Base-by-base conservation (phyloP, 352 stramenopile genomes). In the Salisapilia sapeloensis region DNA sequence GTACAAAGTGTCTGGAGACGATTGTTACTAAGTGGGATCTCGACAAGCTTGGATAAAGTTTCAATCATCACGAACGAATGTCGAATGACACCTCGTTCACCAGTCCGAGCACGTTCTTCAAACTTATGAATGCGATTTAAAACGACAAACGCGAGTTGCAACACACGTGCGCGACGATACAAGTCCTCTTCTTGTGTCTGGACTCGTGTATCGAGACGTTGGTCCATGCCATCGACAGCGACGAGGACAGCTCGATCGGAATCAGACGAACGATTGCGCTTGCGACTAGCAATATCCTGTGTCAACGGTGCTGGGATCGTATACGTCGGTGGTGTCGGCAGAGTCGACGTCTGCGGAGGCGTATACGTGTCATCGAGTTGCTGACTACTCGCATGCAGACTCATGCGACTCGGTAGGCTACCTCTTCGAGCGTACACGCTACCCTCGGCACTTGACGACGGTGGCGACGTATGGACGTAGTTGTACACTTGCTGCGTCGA, bases 191-290 rank as follows among this genome's bases (percentile, higher is more conserved):
- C 24, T 29, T 2, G 32, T 32, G 14, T 14, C 11, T 2, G 6
- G 26, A 24, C 18, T 18, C 13, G 17, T 7, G 4, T 13, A 1
- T 16, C 10, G 14, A 15, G 19, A 2, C 10, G 8, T 27, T n/a
- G 22, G 11, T 15, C 30, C 25, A 11, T 36, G 30, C 30, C 30
- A 23, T 25, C 30, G 12, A 13, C 30, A 36, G 23, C 30, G 32
- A 28, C 10, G 7, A 7, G 33, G 17, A n/a, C 8, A 20, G 30
- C 12, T 21, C 4, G 16, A 9, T 22, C 11, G 14, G 53, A 79
- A 50, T 83, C 66, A 2, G 53, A 62, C 24, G 66, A 83, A 24
- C 66, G 63, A 24, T 77, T 79, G 30, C 66, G 66, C 42, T 83
- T 83, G 30, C 66, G 66, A 35, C 71, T 72, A 14, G n/a, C n/a